Evolutionary conservation across 2,329 filamentous ascomycete species (phyloP).

Genomic region (Paracamarosporium sp.): DNA sequence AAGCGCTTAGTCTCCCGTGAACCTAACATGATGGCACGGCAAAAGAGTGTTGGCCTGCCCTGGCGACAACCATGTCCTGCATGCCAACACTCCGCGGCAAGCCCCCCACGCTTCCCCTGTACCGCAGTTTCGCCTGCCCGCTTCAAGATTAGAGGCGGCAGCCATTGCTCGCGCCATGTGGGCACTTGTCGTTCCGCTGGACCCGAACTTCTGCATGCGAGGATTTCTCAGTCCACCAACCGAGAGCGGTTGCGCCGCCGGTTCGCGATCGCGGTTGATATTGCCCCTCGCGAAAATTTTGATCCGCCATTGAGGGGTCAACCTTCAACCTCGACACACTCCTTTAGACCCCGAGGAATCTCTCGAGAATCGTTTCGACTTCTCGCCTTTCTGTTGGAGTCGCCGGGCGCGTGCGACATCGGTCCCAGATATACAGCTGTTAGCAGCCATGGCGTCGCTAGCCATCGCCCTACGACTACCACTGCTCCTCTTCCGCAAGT

Average conservation of each 20-base stretch:
- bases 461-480: slow-evolving; percentile 21
- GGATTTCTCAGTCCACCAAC: not conserved
- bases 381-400: not conserved
- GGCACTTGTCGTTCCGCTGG: not conserved
- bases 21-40: too few relatives aligned
- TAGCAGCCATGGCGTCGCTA: slow-evolving; percentile 18
- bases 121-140: not conserved
- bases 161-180: not conserved
- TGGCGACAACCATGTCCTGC: not conserved
- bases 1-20: too few relatives aligned
- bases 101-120: slow-evolving; percentile 1
- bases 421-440: not conserved
- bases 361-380: not conserved
- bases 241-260: not conserved
- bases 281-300: slow-evolving; percentile 1
- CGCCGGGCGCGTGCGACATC: not conserved
- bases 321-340: not conserved
- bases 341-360: not conserved
- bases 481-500: slow-evolving; percentile 21
- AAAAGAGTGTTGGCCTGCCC: too few relatives aligned
- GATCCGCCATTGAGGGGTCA: slow-evolving; percentile 1
- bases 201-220: not conserved
- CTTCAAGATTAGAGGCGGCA: not conserved
- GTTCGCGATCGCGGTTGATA: not conserved
- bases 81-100: not conserved